Conservation (phyloP, 1,139 yeast species). For the Geotrichum klebahnii region DNA sequence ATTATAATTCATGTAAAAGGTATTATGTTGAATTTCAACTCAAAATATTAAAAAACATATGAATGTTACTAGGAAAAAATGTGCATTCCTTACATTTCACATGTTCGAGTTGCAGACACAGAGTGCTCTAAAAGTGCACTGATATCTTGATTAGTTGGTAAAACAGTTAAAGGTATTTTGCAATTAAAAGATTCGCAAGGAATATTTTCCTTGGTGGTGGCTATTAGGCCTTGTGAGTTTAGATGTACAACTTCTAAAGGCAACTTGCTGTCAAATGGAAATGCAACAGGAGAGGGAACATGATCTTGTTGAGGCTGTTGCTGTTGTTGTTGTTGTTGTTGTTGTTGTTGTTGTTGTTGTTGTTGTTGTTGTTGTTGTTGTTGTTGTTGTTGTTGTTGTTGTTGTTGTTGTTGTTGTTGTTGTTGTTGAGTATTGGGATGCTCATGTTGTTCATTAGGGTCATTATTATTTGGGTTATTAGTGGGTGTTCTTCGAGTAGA, state of each 20-base stretch:
- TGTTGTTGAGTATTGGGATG: neutral
- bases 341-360: too few species aligned
- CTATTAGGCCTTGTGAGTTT: constrained; percentile 26
- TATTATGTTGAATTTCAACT: neutral
- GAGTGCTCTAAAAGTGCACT: constrained; percentile 31
- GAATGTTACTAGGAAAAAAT: too few species aligned
- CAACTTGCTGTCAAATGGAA: constrained; percentile 17
- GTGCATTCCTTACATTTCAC: constrained; percentile 13
- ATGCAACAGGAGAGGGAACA: neutral
- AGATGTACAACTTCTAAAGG: constrained; percentile 20
- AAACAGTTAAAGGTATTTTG: constrained; percentile 36
- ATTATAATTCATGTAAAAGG: too few species aligned
- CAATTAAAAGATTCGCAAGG: constrained; percentile 36
- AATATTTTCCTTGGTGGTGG: constrained; percentile 31
- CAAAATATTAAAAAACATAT: neutral
- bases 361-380: neutral
- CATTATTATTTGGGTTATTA: neutral
- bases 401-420: neutral
- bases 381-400: neutral
- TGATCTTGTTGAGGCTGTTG: too few species aligned
- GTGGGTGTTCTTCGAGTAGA: too few species aligned
- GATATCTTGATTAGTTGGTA: constrained; percentile 36
- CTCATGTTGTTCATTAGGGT: neutral
- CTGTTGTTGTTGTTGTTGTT: too few species aligned
- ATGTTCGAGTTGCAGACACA: constrained; percentile 18